Evolutionary conservation across 768 basidiomycete genomes (phyloP).

Genomic region (Podaxis carcinomalis): DNA sequence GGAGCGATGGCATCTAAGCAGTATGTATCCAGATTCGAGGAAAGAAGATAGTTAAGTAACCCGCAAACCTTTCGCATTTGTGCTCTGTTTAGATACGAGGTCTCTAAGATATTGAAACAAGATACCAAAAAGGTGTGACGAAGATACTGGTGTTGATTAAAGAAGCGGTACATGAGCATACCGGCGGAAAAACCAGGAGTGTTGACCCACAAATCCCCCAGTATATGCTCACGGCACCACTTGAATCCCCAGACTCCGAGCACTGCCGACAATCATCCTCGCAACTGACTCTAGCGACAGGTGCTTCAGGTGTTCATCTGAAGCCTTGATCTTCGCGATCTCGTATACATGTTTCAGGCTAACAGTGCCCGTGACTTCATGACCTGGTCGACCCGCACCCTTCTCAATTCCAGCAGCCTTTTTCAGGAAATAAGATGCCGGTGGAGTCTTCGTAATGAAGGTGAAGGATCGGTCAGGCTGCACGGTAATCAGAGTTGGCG

Average conservation of each 20-base stretch:
- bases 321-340: constrained; percentile 94
- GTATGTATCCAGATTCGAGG: not conserved
- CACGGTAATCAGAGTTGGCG: constrained; percentile 89
- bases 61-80: constrained; percentile 11
- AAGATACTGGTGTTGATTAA: not conserved
- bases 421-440: constrained; percentile 87
- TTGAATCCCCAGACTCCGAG: constrained; percentile 82
- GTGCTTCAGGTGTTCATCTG: constrained; percentile 85
- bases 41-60: constrained; percentile 8
- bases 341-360: constrained; percentile 97
- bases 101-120: not conserved
- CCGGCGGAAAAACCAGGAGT: constrained; percentile 3
- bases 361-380: constrained; percentile 76
- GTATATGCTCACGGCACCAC: constrained; percentile 68
- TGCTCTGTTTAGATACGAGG: not conserved
- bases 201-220: constrained; percentile 9
- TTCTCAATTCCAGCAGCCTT: constrained; percentile 87
- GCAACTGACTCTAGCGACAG: constrained; percentile 85
- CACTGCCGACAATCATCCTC: constrained; percentile 84
- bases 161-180: constrained; percentile 9
- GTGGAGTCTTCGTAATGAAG: constrained; percentile 90
- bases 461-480: constrained; percentile 94
- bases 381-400: constrained; percentile 79
- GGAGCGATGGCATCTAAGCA: constrained; percentile 8
- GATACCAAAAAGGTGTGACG: not conserved